These are phyloP conservation scores for Secale cereale DNA, from an alignment of 176 grass and related monocot species.

Conservation along the genomic window DNA sequence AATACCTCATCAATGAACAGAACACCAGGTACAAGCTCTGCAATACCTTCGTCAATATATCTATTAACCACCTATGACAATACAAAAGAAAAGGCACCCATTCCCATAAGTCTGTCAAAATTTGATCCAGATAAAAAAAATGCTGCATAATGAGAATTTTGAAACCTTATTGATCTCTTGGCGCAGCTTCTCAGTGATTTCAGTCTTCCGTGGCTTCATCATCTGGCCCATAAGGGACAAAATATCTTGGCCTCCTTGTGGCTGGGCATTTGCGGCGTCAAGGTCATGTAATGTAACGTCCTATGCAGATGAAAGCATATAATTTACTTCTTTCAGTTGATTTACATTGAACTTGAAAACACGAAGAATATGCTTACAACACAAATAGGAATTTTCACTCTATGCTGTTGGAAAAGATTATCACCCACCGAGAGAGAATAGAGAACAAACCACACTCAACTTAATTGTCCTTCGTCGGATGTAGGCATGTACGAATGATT, in stretches of 20 bases:
- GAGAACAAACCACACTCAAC: neutral
- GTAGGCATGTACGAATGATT: neutral
- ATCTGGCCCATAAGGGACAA: conserved; percentile 96
- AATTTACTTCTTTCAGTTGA: neutral
- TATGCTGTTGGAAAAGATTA: neutral
- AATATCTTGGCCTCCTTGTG: conserved; percentile 98
- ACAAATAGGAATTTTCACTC: neutral
- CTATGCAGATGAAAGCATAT: conserved; percentile 40
- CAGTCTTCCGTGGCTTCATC: conserved; percentile 96
- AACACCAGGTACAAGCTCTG: conserved; percentile 94
- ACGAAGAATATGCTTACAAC: neutral
- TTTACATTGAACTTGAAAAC: neutral
- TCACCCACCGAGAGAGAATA: neutral
- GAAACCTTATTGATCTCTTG: conserved; percentile 95
- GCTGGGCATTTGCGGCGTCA: conserved; percentile 95
- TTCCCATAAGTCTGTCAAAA: neutral
- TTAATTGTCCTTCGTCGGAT: neutral
- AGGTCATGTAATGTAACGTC: conserved; percentile 94
- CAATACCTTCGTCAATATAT: conserved; percentile 93
- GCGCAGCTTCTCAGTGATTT: conserved; percentile 90
- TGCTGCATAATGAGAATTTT: neutral
- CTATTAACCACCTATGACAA: conserved; percentile 77
- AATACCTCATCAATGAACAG: conserved; percentile 94
- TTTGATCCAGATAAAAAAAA: conserved; percentile 1
- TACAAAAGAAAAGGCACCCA: conserved; percentile 10